A percentile compares a stretch with the other conserved stretches of the same genome.
phyloP scores from a whole-genome alignment of 805 yeast genomes.

The Nakazawaea molendinolei region DNA sequence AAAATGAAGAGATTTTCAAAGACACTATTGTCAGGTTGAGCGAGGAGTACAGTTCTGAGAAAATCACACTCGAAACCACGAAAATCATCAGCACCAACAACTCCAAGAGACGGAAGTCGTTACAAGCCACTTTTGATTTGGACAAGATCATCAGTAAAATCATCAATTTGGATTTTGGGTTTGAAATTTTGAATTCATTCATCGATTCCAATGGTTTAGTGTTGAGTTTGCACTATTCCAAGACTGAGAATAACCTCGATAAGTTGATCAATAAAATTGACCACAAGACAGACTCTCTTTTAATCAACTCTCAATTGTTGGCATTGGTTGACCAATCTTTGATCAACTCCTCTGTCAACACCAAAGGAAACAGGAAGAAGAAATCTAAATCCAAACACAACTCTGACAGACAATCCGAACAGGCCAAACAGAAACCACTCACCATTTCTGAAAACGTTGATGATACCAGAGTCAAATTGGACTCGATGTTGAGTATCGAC shows the following conservation, averaged over 20 bases:
- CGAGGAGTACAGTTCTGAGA: conserved; percentile 56
- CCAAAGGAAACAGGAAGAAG: conserved; percentile 22
- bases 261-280: conserved; percentile 43
- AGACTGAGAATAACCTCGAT: conserved; percentile 36
- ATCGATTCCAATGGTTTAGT: conserved; percentile 67
- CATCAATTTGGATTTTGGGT: conserved; percentile 42
- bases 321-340: conserved; percentile 41
- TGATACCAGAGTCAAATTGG: conserved; percentile 14
- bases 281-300: conserved; percentile 26
- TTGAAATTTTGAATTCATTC: conserved; percentile 54
- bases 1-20: conserved; percentile 56
- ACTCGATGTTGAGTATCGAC: conserved; percentile 19
- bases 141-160: conserved; percentile 41
- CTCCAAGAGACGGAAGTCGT: conserved; percentile 16
- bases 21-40: conserved; percentile 63
- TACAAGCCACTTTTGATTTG: conserved; percentile 26
- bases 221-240: conserved; percentile 52
- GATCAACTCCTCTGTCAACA: conserved; percentile 17
- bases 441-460: conserved; percentile 19
- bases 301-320: conserved; percentile 35
- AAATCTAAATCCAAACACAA: conserved; percentile 11
- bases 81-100: conserved; percentile 24
- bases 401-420: conserved; percentile 7
- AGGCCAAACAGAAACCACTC: conserved; percentile 8
- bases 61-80: conserved; percentile 45